phyloP scores from a whole-genome alignment of 345 rosid genomes.

The Reutealis trisperma region DNA sequence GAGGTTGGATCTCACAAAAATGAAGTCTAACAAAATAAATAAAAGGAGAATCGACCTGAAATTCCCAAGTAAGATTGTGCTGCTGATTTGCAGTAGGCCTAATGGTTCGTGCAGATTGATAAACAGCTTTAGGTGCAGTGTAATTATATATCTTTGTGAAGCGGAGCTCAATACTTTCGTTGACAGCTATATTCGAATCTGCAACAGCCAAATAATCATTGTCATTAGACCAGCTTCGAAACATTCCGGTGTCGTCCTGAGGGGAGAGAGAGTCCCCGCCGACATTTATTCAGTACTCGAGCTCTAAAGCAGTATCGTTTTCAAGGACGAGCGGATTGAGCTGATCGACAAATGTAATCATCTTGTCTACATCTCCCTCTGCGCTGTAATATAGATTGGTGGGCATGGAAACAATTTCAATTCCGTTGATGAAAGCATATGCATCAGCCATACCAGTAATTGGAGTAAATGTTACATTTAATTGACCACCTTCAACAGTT shows the following conservation, averaged over 20 bases:
- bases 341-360: conserved; percentile 13
- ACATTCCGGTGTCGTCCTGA: conserved; percentile 26
- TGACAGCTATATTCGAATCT: no score
- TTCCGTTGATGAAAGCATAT: conserved; percentile 42
- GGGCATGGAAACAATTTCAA: conserved; percentile 45
- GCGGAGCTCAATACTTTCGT: no score
- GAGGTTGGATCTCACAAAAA: not conserved
- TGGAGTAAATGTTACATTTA: conserved; percentile 43
- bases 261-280: conserved; percentile 5
- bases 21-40: not conserved
- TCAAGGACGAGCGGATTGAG: not conserved
- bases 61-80: conserved; percentile 32
- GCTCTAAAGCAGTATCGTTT: conserved; percentile 23
- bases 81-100: no score
- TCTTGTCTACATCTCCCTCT: no score
- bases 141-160: no score
- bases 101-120: no score
- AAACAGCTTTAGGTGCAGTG: no score
- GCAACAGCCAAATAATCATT: no score
- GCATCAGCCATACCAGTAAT: conserved; percentile 8
- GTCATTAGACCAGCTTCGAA: conserved; percentile 26
- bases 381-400: conserved; percentile 25
- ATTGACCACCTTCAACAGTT: not conserved
- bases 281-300: conserved; percentile 30
- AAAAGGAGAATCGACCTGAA: conserved; percentile 24